Conservation (phyloP, 176 grass and related monocot genomes). For the Triticum urartu region DNA sequence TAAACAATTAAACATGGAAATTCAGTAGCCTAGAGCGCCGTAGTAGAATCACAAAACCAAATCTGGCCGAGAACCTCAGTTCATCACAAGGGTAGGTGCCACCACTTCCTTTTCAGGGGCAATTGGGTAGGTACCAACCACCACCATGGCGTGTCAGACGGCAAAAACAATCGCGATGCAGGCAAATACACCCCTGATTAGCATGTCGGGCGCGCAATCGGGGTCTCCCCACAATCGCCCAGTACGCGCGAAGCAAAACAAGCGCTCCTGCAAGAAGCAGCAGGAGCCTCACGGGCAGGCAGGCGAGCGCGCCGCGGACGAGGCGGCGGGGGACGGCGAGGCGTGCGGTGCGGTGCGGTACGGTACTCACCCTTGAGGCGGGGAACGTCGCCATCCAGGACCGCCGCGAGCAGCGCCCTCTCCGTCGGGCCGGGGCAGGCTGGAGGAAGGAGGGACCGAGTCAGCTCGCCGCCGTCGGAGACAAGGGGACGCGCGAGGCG, state of each 20-base stretch:
- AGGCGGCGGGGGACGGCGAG: background rate
- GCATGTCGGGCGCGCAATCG: too few relatives aligned
- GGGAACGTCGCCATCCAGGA: background rate
- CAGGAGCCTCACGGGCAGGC: background rate
- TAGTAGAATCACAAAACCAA: background rate
- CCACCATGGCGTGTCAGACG: background rate
- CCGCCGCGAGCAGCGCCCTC: background rate
- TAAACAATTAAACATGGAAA: background rate
- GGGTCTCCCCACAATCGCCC: too few relatives aligned
- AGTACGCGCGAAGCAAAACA: background rate
- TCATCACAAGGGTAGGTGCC: background rate
- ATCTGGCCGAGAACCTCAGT: background rate
- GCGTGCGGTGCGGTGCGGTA: background rate
- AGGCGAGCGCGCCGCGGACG: background rate
- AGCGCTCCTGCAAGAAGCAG: too few relatives aligned
- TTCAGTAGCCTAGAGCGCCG: background rate
- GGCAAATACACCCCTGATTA: background rate
- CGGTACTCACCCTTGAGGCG: constrained; percentile 12
- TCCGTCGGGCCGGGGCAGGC: background rate
- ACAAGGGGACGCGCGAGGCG: background rate
- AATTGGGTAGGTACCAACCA: background rate
- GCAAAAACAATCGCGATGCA: background rate
- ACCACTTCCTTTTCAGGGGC: background rate
- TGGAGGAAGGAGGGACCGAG: background rate
- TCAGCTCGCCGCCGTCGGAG: background rate